A percentile compares a stretch with the other conserved stretches of the same genome.
Evolutionary conservation across 345 rosid genomes (phyloP).

Genomic region (Streptanthus diversifolius): DNA sequence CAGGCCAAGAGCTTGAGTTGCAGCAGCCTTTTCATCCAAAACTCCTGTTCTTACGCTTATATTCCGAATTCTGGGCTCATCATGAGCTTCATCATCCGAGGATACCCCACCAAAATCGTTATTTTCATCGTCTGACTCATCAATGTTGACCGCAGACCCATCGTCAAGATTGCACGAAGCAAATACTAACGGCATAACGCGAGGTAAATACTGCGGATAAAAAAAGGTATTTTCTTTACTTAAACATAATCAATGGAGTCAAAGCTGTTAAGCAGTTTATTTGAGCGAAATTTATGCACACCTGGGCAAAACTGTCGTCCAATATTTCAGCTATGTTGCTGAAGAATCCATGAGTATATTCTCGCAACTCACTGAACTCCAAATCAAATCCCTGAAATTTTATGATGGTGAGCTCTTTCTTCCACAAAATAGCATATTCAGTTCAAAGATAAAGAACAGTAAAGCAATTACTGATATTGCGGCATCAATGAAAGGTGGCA

Average conservation of each 20-base stretch:
- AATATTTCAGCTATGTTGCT: constrained; percentile 94
- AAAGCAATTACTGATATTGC: constrained; percentile 70
- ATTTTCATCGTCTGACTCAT: constrained; percentile 89
- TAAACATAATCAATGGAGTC: not conserved
- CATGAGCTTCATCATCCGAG: constrained; percentile 98
- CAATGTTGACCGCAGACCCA: constrained; percentile 92
- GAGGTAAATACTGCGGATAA: constrained; percentile 80
- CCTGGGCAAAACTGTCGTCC: constrained; percentile 85
- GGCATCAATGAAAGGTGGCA: constrained; percentile 89
- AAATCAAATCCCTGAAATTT: constrained; percentile 74
- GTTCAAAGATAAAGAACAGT: constrained; percentile 14
- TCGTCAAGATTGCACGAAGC: constrained; percentile 98
- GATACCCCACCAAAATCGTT: constrained; percentile 90
- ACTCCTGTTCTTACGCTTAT: constrained; percentile 97
- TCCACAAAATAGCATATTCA: not conserved
- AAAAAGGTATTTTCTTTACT: not conserved
- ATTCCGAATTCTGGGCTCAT: constrained; percentile 89
- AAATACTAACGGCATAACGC: constrained; percentile 78
- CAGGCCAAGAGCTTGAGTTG: constrained; percentile 97
- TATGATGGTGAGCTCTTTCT: constrained; percentile 13
- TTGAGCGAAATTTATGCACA: constrained; percentile 31
- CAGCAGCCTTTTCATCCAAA: constrained; percentile 99
- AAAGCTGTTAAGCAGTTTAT: constrained; percentile 20
- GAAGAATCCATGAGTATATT: constrained; percentile 97
- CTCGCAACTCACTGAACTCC: constrained; percentile 96